Conservation (phyloP, 1,284 basidiomycete species). For the Schizophyllum amplum region DNA sequence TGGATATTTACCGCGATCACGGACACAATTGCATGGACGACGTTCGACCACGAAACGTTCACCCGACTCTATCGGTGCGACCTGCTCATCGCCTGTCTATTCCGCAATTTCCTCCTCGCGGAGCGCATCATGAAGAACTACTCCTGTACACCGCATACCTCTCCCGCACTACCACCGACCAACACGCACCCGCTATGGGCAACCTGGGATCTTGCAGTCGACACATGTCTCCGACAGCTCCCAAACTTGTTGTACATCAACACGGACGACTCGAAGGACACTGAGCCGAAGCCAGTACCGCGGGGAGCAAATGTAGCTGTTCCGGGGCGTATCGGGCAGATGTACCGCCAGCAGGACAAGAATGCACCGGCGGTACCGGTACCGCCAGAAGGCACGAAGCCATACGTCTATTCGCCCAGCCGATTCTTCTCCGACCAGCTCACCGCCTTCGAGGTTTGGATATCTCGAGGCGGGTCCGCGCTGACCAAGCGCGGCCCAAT, state of each 20-base stretch:
- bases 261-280: conserved; percentile 28
- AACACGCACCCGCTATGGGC: conserved; percentile 96
- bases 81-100: conserved; percentile 91
- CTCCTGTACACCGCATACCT: conserved; percentile 93
- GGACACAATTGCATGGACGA: conserved; percentile 98
- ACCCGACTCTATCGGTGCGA: conserved; percentile 94
- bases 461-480: conserved; percentile 82
- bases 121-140: conserved; percentile 99
- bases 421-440: conserved; percentile 95
- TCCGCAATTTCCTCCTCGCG: conserved; percentile 94
- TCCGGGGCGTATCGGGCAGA: conserved; percentile 30
- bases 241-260: conserved; percentile 77
- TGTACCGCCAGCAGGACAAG: conserved; percentile 18
- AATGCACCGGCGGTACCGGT: conserved; percentile 17
- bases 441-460: conserved; percentile 98
- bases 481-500: conserved; percentile 70
- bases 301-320: conserved; percentile 10
- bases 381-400: conserved; percentile 14
- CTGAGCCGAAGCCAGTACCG: not conserved
- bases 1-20: conserved; percentile 99
- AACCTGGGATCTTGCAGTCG: conserved; percentile 96
- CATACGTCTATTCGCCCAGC: conserved; percentile 76
- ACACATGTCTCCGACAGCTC: conserved; percentile 90
- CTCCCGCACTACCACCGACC: conserved; percentile 86
- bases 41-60: conserved; percentile 90